Base-by-base conservation (phyloP, 2,329 filamentous ascomycete genomes). In the Scedosporium dehoogii region DNA sequence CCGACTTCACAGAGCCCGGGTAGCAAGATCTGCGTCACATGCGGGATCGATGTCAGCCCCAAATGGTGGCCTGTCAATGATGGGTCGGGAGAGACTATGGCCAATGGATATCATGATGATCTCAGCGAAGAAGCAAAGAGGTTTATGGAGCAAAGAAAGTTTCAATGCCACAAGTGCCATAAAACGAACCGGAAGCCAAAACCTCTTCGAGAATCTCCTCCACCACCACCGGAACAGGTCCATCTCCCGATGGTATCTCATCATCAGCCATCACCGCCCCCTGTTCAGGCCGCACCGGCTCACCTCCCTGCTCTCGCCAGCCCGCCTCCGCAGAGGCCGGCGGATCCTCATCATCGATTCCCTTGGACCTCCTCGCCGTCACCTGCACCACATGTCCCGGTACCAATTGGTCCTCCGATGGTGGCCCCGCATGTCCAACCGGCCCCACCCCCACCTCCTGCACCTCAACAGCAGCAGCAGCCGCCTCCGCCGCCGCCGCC, bases 141-240 rank as follows among this genome's bases (percentile, higher is more conserved):
- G 70, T 85, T 85, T 69, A 76, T 84, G 53, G 80, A 82, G 61
- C 83, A 86, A 67, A 77, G 81, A 33, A 81, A 80, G 65, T 88
- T 85, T 66, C 87, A 91, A 72, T 92, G 89, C 68, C 89, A 92
- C 74, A 89, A 90, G 72, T 92, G 89, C 70, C 81, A 79, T 66
- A 87, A 84, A 70, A 71, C 74, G 33, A 81, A 81, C 63, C 78
- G 77, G 27, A 76, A 79, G 61, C 76, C 80, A 66, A 70, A 62
- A 59, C 65, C 16, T 63, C 65, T 62, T 61, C 69, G 29, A 68
- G 67, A 42, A 38, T 67, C 42, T 67, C 63, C 48, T 61, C 68
- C 68, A 46, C 66, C 68, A 46, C 66, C 64, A 57, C 67, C 68
- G 38, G 63, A 69, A 23, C 57, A 33, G 18, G 55, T 58, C 23